Evolutionary conservation across 345 rosid species (phyloP).

Genomic region (Citrus unshiu): DNA sequence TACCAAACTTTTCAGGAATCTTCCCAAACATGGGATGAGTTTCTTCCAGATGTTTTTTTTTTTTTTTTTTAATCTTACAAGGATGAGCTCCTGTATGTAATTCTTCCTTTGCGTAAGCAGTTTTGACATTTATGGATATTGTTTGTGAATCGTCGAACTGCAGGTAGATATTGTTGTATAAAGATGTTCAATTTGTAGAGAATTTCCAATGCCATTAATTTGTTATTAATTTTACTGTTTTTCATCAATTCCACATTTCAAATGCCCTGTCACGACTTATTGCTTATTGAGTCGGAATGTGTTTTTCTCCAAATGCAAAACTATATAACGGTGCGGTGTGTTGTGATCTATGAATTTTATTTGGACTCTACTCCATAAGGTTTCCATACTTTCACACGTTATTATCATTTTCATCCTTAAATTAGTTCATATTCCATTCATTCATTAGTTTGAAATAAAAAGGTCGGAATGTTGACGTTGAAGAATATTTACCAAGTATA

Average conservation of each 20-base stretch:
- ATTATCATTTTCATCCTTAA: too few relatives aligned
- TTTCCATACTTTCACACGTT: too few relatives aligned
- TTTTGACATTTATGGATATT: constrained; percentile 15
- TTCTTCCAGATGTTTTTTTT: neutral
- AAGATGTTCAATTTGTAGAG: constrained; percentile 23
- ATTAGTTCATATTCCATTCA: too few relatives aligned
- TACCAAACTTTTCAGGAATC: constrained; percentile 93
- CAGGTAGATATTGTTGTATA: constrained; percentile 34
- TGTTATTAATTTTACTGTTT: constrained; percentile 14
- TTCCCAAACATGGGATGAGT: constrained; percentile 53
- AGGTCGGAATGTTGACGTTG: too few relatives aligned
- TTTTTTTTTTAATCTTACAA: neutral
- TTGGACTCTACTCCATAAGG: too few relatives aligned
- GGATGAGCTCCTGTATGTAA: constrained; percentile 19
- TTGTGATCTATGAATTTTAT: too few relatives aligned
- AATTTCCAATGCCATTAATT: constrained; percentile 19
- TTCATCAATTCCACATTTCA: constrained; percentile 3
- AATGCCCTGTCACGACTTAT: neutral
- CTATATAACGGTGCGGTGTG: too few relatives aligned
- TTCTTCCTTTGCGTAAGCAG: constrained; percentile 8
- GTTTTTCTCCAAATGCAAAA: neutral
- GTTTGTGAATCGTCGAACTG: constrained; percentile 11
- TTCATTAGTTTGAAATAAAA: too few relatives aligned
- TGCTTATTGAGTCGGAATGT: neutral
- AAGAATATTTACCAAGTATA: too few relatives aligned